A percentile compares a stretch with the other conserved stretches of the same genome.
Evolutionary conservation across 2,329 filamentous ascomycete species (phyloP).

Genomic region (Alternaria consortialis): DNA sequence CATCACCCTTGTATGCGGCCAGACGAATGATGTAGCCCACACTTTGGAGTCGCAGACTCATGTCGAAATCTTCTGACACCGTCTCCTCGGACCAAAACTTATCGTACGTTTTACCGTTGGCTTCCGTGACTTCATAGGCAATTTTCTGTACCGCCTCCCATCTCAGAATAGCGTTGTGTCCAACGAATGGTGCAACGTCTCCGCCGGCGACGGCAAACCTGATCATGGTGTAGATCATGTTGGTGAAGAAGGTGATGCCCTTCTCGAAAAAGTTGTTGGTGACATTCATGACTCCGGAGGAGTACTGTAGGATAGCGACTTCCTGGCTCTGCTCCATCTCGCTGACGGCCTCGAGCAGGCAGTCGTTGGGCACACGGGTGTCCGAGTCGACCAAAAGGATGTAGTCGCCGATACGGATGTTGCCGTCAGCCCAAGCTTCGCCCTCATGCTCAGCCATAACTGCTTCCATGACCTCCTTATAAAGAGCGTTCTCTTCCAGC

Average conservation of each 20-base stretch:
- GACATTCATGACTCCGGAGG: constrained; percentile 76
- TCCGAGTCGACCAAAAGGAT: constrained; percentile 68
- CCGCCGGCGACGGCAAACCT: constrained; percentile 74
- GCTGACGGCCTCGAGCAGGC: constrained; percentile 78
- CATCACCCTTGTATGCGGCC: constrained; percentile 72
- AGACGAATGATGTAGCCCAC: constrained; percentile 73
- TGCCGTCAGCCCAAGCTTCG: constrained; percentile 79
- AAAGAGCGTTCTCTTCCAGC: constrained; percentile 48
- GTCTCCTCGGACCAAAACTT: constrained; percentile 79
- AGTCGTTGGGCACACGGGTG: constrained; percentile 68
- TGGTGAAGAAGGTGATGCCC: constrained; percentile 80
- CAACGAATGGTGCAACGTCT: constrained; percentile 78
- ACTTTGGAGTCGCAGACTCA: constrained; percentile 75
- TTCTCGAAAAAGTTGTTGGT: constrained; percentile 77
- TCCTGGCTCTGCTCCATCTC: constrained; percentile 84
- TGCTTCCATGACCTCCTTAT: constrained; percentile 60
- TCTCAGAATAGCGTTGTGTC: constrained; percentile 78
- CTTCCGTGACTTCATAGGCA: constrained; percentile 48
- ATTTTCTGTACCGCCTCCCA: constrained; percentile 72
- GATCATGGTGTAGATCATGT: constrained; percentile 79
- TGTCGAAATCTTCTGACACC: constrained; percentile 82
- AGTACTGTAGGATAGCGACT: constrained; percentile 80
- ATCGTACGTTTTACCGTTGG: constrained; percentile 59
- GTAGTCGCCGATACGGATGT: constrained; percentile 86
- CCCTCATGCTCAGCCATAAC: constrained; percentile 71